Conservation (phyloP, 208 protist genomes). For the Crithidia mellificae region DNA sequence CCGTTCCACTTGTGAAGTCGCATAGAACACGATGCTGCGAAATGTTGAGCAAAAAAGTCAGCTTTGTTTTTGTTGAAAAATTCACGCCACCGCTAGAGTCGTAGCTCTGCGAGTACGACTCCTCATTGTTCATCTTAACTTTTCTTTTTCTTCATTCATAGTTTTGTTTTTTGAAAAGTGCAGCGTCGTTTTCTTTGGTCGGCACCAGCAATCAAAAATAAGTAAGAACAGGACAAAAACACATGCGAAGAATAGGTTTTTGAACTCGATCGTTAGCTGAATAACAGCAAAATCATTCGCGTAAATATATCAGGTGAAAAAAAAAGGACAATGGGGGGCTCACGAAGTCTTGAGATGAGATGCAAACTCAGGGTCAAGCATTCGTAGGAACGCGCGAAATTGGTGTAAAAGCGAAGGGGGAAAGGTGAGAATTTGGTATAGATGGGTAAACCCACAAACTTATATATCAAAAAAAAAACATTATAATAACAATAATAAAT, state of each 20-base stretch:
- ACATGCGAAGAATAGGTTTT: not conserved
- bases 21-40: too few relatives aligned
- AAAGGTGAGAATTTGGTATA: conserved; percentile 2
- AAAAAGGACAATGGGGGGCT: conserved; percentile 3
- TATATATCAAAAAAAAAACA: not conserved
- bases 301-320: conserved; percentile 3
- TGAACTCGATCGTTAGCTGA: not conserved
- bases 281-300: conserved; percentile 4
- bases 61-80: too few relatives aligned
- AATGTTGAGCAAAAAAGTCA: too few relatives aligned
- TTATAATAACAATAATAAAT: not conserved
- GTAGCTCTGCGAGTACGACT: not conserved
- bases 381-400: conserved; percentile 2
- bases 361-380: conserved; percentile 5
- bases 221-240: not conserved
- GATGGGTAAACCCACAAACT: too few relatives aligned
- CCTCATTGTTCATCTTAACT: not conserved
- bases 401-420: conserved; percentile 7
- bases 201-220: conserved; percentile 6
- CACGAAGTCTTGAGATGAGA: conserved; percentile 8
- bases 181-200: not conserved
- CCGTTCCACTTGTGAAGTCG: too few relatives aligned
- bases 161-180: too few relatives aligned
- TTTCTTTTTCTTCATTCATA: not conserved
- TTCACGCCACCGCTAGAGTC: too few relatives aligned